Percentiles rank a stretch among this genome's conserved stretches.
These are phyloP conservation scores for Exophiala oligosperma DNA, from an alignment of 2,329 filamentous ascomycete species.

Conservation along the genomic window DNA sequence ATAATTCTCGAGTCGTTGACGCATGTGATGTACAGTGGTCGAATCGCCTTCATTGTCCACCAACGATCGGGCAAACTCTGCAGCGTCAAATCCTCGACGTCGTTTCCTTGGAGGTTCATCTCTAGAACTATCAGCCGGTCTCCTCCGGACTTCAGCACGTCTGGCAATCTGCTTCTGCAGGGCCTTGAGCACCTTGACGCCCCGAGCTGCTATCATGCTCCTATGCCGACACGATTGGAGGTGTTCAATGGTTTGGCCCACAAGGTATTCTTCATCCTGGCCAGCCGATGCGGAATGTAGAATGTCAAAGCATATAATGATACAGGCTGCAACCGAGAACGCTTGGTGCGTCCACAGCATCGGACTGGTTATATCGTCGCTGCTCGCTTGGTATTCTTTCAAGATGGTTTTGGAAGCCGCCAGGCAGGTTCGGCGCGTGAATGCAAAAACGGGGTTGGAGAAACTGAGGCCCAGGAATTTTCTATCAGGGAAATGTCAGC, in stretches of 20 bases:
- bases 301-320: conserved; percentile 39
- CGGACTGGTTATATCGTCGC: conserved; percentile 38
- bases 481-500: conserved; percentile 21
- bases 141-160: conserved; percentile 5
- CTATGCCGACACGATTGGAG: conserved; percentile 11
- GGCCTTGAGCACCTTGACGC: conserved; percentile 19
- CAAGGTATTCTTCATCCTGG: conserved; percentile 10
- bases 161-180: conserved; percentile 17
- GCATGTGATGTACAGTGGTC: no score
- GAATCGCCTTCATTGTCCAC: not conserved
- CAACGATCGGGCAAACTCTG: conserved; percentile 14
- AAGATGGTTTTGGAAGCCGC: conserved; percentile 44
- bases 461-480: conserved; percentile 45
- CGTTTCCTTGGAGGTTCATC: conserved; percentile 7
- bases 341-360: conserved; percentile 45
- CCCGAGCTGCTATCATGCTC: conserved; percentile 24
- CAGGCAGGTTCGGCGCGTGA: conserved; percentile 44
- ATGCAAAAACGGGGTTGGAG: conserved; percentile 40
- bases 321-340: conserved; percentile 40
- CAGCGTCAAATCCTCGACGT: conserved; percentile 17
- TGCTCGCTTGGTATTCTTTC: conserved; percentile 38
- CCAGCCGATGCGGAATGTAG: conserved; percentile 34
- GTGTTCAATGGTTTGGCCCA: conserved; percentile 12
- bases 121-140: not conserved
- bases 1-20: not conserved